Evolutionary conservation across 768 basidiomycete species (phyloP), one percentile per base, ranked within the genome.

Genomic region (Psilocybe subaeruginosa): DNA sequence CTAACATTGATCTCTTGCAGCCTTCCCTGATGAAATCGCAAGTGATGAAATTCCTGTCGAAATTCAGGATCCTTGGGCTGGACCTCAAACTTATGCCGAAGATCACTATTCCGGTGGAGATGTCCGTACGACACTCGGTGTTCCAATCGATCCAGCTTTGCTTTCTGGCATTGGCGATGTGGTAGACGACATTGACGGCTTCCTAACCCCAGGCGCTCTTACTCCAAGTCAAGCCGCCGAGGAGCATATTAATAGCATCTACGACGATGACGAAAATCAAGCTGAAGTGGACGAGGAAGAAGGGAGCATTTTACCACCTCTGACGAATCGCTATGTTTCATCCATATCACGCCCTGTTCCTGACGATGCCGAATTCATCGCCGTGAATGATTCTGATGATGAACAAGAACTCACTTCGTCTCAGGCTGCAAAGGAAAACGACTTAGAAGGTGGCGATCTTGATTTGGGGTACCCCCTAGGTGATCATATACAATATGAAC

Each of bases 21-120:
- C 67, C 3, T 68, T 68, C 39, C 68, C 65, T 29, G 61, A 58
- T 47, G 50, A 59, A 17, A 43, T 43, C 0, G n/a, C 51, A 19
- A 58, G 62, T 23, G 30, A 4, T 23, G 67, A 66, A 41, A 19
- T 31, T 14, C 62, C 59, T 8, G 58, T 74, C 8, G 72, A 76
- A 29, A 66, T 78, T 11, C 71, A 66, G 8, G 73, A 77, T 64
- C 75, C 73, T 41, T 78, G 78, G 77, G 60, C 48, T 47, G 74
- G 73, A 12, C 72, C 76, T 2, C 65, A 67, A 54, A 74, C 63
- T 6, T 76, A 73, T 61, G 77, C 78, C 1, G 71, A 79, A 65
- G 78, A 78, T 60, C 77, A 70, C 43, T 78, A 76, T 59, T 66
- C 75, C 27, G 69, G 71, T 19, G 75, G 75, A n/a, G 70, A 73